Evolutionary conservation across 2,329 filamentous ascomycete genomes (phyloP).

Genomic region (Penicillium sp.): DNA sequence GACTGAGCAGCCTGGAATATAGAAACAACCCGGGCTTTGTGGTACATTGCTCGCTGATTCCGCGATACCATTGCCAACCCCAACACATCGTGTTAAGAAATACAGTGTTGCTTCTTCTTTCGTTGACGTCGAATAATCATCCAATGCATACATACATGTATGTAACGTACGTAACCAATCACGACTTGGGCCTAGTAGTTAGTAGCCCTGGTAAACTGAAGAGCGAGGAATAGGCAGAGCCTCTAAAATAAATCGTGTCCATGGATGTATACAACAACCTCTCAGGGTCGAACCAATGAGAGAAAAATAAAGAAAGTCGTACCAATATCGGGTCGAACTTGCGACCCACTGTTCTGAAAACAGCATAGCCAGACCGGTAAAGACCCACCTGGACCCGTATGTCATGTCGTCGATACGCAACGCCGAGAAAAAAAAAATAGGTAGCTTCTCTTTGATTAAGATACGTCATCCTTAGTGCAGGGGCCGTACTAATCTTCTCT

Average conservation of each 20-base stretch:
- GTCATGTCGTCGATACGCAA: no score
- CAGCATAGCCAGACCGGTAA: no score
- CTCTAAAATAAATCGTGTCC: background rate
- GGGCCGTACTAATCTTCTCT: background rate
- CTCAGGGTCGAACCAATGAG: background rate
- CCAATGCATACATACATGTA: background rate
- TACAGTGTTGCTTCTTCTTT: background rate
- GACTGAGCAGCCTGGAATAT: background rate
- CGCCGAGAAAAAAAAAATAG: no score
- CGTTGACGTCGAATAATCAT: background rate
- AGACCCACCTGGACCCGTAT: background rate
- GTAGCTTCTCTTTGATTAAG: background rate
- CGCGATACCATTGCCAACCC: background rate
- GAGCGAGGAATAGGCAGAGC: background rate
- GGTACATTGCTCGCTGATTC: background rate
- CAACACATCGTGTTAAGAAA: background rate
- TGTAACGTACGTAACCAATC: background rate
- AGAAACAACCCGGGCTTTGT: background rate
- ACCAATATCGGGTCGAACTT: background rate
- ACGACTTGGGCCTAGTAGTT: background rate
- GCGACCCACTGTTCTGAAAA: background rate
- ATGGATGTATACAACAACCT: background rate
- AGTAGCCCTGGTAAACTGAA: background rate
- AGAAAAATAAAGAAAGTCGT: background rate
- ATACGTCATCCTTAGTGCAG: background rate